A percentile compares a stretch with the other conserved stretches of the same genome.
Evolutionary conservation across 768 basidiomycete species (phyloP).

Genomic region (Hericium rajendrae): DNA sequence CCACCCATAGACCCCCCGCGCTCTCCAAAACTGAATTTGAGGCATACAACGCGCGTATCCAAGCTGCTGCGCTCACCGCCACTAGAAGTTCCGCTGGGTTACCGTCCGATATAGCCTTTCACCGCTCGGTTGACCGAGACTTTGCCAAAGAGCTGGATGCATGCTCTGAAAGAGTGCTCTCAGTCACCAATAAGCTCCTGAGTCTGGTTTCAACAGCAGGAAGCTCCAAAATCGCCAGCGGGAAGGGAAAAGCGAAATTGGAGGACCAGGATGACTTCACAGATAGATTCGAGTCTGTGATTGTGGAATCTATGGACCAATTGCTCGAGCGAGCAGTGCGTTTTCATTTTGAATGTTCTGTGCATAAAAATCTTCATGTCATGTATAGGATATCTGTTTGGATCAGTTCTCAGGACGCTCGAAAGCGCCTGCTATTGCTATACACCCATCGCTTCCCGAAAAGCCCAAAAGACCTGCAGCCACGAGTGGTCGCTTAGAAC

Average conservation of each 20-base stretch:
- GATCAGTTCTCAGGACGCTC: conserved; percentile 68
- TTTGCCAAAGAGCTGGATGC: conserved; percentile 65
- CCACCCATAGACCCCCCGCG: background rate
- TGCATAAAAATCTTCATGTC: background rate
- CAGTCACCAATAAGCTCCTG: conserved; percentile 57
- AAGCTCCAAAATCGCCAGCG: conserved; percentile 21
- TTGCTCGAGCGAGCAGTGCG: conserved; percentile 77
- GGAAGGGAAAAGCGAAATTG: conserved; percentile 48
- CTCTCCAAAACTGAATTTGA: conserved; percentile 27
- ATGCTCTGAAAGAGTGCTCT: conserved; percentile 56
- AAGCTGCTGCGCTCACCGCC: conserved; percentile 49
- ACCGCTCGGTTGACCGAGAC: conserved; percentile 71
- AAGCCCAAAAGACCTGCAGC: conserved; percentile 23
- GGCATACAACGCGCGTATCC: conserved; percentile 46
- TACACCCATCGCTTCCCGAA: conserved; percentile 30
- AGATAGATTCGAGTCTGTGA: conserved; percentile 67
- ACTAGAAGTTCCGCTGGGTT: conserved; percentile 53
- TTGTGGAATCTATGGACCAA: conserved; percentile 81
- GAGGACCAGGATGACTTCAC: conserved; percentile 71
- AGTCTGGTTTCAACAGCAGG: conserved; percentile 37
- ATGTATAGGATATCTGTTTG: conserved; percentile 67
- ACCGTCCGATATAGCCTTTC: conserved; percentile 76
- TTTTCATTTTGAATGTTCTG: conserved; percentile 1
- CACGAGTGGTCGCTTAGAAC: conserved; percentile 36
- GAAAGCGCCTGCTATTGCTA: conserved; percentile 54